Percentiles rank a stretch among this genome's conserved stretches.
These are phyloP conservation scores for Cutaneotrichosporon cutaneum DNA, from an alignment of 1,284 basidiomycete genomes.

Conservation along the genomic window DNA sequence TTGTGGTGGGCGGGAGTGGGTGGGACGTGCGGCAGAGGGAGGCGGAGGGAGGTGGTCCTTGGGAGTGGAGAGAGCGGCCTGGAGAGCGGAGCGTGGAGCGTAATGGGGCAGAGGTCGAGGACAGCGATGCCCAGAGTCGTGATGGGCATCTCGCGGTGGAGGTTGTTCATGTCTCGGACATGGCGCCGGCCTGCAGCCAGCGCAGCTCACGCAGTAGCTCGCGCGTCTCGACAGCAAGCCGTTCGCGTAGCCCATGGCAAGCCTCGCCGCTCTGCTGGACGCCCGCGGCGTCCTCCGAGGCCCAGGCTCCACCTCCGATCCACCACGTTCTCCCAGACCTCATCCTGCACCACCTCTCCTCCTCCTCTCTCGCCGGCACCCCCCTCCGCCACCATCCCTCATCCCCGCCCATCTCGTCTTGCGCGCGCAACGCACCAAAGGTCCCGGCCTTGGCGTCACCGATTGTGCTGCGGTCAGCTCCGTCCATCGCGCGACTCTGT, in stretches of 20 bases:
- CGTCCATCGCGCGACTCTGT: no score
- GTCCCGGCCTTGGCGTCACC: constrained; percentile 83
- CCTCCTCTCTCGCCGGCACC: neutral
- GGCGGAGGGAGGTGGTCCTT: neutral
- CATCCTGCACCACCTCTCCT: neutral
- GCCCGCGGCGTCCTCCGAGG: neutral
- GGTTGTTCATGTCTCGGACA: neutral
- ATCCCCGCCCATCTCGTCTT: neutral
- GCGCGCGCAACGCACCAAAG: constrained; percentile 46
- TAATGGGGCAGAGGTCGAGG: neutral
- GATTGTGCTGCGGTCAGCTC: constrained; percentile 67
- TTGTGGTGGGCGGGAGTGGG: neutral
- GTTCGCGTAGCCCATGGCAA: neutral
- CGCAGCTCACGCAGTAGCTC: neutral
- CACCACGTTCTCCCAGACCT: neutral
- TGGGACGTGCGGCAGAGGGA: neutral
- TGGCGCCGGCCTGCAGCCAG: neutral
- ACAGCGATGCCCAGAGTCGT: neutral
- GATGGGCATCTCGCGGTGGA: neutral
- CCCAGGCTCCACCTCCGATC: neutral
- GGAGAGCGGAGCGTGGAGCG: neutral
- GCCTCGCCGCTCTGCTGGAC: neutral
- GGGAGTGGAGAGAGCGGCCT: no score
- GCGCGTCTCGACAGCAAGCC: neutral
- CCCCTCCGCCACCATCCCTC: neutral